Percentiles rank a stretch among this genome's conserved stretches.
Conservation (phyloP, 345 rosid genomes). For the Syzygium grande region DNA sequence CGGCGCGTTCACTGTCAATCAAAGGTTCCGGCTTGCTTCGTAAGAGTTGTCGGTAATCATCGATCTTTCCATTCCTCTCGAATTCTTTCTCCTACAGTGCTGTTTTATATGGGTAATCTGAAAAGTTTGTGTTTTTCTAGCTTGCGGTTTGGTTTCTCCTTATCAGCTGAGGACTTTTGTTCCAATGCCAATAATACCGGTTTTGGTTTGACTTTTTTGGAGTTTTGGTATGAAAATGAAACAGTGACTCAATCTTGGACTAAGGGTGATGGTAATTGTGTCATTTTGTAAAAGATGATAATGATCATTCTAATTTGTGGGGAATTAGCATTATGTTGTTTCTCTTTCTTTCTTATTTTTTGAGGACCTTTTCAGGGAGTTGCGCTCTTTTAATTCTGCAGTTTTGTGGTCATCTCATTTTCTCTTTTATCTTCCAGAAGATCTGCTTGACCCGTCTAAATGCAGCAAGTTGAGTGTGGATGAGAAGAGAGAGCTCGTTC, state of each 20-base stretch:
- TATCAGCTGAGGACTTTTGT: not conserved
- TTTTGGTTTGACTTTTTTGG: not conserved
- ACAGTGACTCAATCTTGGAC: not conserved
- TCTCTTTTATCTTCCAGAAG: slow-evolving; percentile 10
- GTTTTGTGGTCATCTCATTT: not conserved
- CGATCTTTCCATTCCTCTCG: not conserved
- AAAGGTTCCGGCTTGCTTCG: not conserved
- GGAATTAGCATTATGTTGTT: not conserved
- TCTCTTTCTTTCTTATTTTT: not conserved
- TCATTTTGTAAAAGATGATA: not conserved
- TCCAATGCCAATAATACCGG: not conserved
- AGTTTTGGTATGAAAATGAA: not conserved
- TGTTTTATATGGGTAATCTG: not conserved
- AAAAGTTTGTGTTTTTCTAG: not conserved
- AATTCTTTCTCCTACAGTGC: not conserved
- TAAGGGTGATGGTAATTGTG: not conserved
- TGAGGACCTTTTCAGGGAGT: not conserved
- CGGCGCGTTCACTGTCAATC: not conserved
- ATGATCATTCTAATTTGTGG: not conserved
- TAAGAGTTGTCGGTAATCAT: not conserved
- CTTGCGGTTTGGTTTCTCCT: not conserved
- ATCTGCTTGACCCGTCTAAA: slow-evolving; percentile 39
- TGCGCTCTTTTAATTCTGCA: not conserved
- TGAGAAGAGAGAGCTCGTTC: slow-evolving; percentile 80
- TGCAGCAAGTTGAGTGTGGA: slow-evolving; percentile 54